These are phyloP conservation scores for Cercospora berteroae DNA, from an alignment of 2,329 filamentous ascomycete species.

Conservation along the genomic window DNA sequence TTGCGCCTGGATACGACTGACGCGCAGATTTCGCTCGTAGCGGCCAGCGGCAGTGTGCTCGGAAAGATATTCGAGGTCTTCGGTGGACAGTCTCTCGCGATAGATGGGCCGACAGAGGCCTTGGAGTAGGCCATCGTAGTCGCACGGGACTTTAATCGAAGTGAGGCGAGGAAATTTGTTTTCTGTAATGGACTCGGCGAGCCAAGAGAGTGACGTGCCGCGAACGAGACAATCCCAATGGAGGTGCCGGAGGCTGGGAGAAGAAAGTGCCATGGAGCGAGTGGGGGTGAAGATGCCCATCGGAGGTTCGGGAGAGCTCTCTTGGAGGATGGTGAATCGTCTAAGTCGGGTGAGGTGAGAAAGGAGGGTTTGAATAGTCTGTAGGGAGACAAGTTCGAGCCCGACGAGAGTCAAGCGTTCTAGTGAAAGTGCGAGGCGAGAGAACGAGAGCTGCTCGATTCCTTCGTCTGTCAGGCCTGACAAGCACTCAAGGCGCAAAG, in stretches of 20 bases:
- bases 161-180: conserved; percentile 63
- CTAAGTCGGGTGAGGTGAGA: conserved; percentile 47
- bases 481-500: conserved; percentile 56
- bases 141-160: conserved; percentile 62
- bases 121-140: conserved; percentile 69
- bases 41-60: conserved; percentile 6
- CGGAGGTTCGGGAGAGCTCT: conserved; percentile 48
- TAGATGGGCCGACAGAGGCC: conserved; percentile 63
- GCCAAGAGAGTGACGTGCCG: conserved; percentile 58
- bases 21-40: conserved; percentile 32
- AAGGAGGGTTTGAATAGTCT: conserved; percentile 54
- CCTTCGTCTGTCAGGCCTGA: conserved; percentile 57
- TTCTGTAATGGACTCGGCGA: conserved; percentile 62
- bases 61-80: conserved; percentile 36
- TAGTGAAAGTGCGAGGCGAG: conserved; percentile 46
- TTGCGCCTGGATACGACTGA: conserved; percentile 64
- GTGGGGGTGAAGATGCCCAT: conserved; percentile 42
- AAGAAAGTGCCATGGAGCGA: conserved; percentile 43
- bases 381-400: conserved; percentile 52
- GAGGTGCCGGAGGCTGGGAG: conserved; percentile 50
- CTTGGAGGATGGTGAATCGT: conserved; percentile 54
- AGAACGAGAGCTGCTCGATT: conserved; percentile 50
- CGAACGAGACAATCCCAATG: conserved; percentile 62
- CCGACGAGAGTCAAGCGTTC: conserved; percentile 53
- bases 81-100: conserved; percentile 52